A percentile compares a stretch with the other conserved stretches of the same genome.
Evolutionary conservation across 495 filamentous ascomycete species (phyloP).

Genomic region (Penicillium verhagenii): DNA sequence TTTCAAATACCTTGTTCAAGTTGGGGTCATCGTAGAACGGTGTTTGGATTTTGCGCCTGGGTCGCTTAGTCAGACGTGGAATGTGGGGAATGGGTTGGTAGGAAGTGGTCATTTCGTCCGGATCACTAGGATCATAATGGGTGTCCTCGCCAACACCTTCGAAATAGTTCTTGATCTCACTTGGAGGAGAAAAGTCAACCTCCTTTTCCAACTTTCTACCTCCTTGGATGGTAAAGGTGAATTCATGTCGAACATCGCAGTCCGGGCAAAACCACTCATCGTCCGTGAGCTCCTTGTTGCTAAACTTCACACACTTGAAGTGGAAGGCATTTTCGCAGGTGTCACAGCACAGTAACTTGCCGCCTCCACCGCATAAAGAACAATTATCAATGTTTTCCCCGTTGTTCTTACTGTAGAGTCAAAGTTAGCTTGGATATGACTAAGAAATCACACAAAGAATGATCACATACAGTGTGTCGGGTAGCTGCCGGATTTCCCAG

Average conservation of each 20-base stretch:
- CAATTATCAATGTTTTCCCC: constrained; percentile 92
- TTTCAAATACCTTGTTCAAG: constrained; percentile 60
- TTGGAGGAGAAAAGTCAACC: constrained; percentile 70
- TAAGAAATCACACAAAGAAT: not conserved
- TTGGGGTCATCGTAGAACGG: constrained; percentile 21
- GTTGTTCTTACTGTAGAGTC: constrained; percentile 26
- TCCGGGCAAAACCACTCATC: constrained; percentile 82
- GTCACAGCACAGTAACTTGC: constrained; percentile 90
- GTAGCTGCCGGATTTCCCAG: constrained; percentile 16
- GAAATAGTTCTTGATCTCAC: constrained; percentile 59
- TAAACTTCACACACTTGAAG: constrained; percentile 79
- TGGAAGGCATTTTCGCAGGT: constrained; percentile 85
- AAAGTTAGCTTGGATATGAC: constrained; percentile 12
- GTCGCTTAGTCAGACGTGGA: constrained; percentile 30
- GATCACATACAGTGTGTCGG: constrained; percentile 20
- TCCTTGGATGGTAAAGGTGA: constrained; percentile 60
- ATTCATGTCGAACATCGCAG: constrained; percentile 58
- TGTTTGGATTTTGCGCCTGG: constrained; percentile 8
- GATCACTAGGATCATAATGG: constrained; percentile 5
- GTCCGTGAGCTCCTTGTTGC: constrained; percentile 56
- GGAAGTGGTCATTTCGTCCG: constrained; percentile 1
- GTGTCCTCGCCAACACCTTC: constrained; percentile 16
- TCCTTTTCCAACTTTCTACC: too few relatives aligned
- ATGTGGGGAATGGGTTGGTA: constrained; percentile 29
- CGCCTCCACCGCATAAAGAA: constrained; percentile 73